Evolutionary conservation across 2,329 filamentous ascomycete species (phyloP), one percentile per base, ranked within the genome.

Genomic region (Fusarium irregulare): DNA sequence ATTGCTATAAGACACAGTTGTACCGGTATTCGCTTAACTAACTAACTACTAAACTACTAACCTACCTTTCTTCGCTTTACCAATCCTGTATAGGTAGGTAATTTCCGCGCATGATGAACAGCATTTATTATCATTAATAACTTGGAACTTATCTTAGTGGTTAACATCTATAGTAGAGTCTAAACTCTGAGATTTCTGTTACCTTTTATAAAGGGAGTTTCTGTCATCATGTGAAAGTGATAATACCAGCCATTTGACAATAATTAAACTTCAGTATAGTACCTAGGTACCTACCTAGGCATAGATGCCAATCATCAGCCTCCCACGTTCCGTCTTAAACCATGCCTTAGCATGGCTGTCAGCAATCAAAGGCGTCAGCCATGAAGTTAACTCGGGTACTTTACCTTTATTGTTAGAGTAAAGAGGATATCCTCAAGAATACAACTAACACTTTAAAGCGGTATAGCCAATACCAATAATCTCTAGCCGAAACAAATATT

Each of bases 81-180:
- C 23, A 37, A 25, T 54, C 28, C 20, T 44, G 20, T n/a, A 7
- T 14, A 32, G 14, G 40, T 28, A 34, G 14, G 40, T 28, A 34
- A 66, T 66, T 48, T 66, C 61, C 42, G 54, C 48, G 21, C 48
- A 60, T 60, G 20, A 65, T 48, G 42, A 18, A 45, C 21, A 10
- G 21, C 34, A 40, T 23, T n/a, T 23, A 41, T 23, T 51, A 41
- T 41, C 11, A 41, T 51, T 51, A 20, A 14, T 11, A 6, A 18
- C 16, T n/a, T 37, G 3, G 10, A 51, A 14, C 32, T 37, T 37
- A 37, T 37, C 32, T 37, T 11, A 37, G 20, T 44, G 8, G 20
- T 23, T 44, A 23, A 44, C 10, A 23, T 21, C 8, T 23, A 16
- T 21, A 21, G 9, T 21, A 21, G 8, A 16, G 4, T 23, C n/a